A percentile compares a stretch with the other conserved stretches of the same genome.
Evolutionary conservation across 352 stramenopile species (phyloP).

Genomic region (Salisapilia sapeloensis): DNA sequence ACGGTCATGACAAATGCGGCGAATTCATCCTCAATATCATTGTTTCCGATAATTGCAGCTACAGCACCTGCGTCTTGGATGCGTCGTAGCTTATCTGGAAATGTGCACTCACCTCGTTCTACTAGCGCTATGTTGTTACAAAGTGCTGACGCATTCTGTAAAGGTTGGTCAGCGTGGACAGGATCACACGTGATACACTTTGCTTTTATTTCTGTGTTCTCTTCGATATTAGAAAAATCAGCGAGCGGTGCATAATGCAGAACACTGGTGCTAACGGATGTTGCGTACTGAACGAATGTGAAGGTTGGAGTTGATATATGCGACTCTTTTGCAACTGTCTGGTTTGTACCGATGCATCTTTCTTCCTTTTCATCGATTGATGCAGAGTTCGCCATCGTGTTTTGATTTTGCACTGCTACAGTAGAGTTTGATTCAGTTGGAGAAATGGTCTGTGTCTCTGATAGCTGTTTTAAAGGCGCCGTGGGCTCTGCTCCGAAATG

Average conservation of each 20-base stretch:
- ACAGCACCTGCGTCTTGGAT: constrained; percentile 31
- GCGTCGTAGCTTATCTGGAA: constrained; percentile 48
- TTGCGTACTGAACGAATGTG: constrained; percentile 54
- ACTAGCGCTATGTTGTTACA: constrained; percentile 24
- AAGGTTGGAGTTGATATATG: constrained; percentile 16
- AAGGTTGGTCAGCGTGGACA: constrained; percentile 15
- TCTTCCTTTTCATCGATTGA: too few relatives aligned
- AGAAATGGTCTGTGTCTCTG: too few relatives aligned
- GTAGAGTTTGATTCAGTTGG: too few relatives aligned
- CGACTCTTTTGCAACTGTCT: neutral
- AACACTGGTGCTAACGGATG: constrained; percentile 15
- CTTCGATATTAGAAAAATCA: constrained; percentile 30
- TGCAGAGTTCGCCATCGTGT: too few relatives aligned
- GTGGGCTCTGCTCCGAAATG: too few relatives aligned
- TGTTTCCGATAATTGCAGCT: constrained; percentile 49
- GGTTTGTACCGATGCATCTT: neutral
- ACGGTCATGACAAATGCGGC: constrained; percentile 63
- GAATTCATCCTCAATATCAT: constrained; percentile 23
- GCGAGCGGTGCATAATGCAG: constrained; percentile 38
- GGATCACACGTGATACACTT: constrained; percentile 26
- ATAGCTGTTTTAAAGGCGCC: too few relatives aligned
- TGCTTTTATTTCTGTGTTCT: constrained; percentile 22
- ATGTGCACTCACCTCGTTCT: constrained; percentile 40
- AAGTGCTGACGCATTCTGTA: constrained; percentile 18
- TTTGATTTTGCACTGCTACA: too few relatives aligned